Percentiles rank a stretch among this genome's conserved stretches.
phyloP scores from a whole-genome alignment of 2,329 filamentous ascomycete genomes.

The Diaporthe australafricana region DNA sequence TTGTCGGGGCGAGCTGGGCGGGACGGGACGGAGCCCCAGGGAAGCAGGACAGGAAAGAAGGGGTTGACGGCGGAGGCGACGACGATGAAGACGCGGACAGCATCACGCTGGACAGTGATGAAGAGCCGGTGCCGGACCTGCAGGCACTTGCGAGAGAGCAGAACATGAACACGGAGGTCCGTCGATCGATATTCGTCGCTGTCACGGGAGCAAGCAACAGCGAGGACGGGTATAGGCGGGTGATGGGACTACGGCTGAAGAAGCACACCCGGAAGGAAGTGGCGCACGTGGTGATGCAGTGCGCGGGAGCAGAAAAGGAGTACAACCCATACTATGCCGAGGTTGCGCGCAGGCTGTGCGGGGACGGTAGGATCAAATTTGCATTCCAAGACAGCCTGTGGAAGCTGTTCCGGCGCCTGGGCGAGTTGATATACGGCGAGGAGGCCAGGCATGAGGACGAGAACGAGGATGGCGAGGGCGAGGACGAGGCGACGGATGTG shows the following conservation, averaged over 20 bases:
- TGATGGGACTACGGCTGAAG: constrained; percentile 86
- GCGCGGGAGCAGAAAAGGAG: constrained; percentile 81
- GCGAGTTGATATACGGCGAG: constrained; percentile 80
- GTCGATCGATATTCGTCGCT: constrained; percentile 91
- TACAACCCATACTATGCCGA: constrained; percentile 97
- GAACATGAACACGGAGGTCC: constrained; percentile 87
- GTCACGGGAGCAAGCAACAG: constrained; percentile 88
- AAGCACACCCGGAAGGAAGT: constrained; percentile 89
- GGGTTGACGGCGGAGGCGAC: constrained; percentile 41
- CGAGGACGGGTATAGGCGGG: constrained; percentile 83
- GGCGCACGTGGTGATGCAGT: constrained; percentile 87
- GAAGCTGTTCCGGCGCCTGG: constrained; percentile 86
- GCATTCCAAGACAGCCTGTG: constrained; percentile 90
- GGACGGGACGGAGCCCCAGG: constrained; percentile 48
- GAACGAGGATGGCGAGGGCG: constrained; percentile 64
- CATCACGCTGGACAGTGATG: constrained; percentile 49
- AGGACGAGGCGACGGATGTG: constrained; percentile 61
- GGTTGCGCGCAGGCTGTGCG: constrained; percentile 82
- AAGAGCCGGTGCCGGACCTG: constrained; percentile 74
- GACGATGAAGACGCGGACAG: constrained; percentile 51
- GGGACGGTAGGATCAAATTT: constrained; percentile 80
- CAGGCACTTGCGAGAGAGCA: constrained; percentile 80
- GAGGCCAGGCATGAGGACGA: constrained; percentile 67
- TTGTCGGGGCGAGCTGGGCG: constrained; percentile 93
- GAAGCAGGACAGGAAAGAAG: constrained; percentile 31